phyloP scores from a whole-genome alignment of 73 alveolate species.

The Stentor roeselii region DNA sequence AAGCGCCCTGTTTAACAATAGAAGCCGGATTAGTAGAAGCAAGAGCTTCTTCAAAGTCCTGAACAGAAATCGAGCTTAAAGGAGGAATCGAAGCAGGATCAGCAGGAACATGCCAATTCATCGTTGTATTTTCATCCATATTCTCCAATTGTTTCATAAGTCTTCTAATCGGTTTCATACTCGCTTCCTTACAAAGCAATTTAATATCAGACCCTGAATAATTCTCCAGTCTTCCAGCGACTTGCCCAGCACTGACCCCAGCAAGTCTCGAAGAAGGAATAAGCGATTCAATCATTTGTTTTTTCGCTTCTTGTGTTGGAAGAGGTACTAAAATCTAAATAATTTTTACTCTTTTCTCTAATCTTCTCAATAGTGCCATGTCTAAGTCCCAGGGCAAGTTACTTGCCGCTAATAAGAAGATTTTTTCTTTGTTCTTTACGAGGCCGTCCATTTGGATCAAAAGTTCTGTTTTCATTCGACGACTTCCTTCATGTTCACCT shows the following conservation, averaged over 20 bases:
- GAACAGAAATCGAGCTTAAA: conserved; percentile 85
- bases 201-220: conserved; percentile 96
- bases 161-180: conserved; percentile 90
- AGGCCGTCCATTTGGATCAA: conserved; percentile 96
- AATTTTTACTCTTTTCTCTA: conserved; percentile 80
- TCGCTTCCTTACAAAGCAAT: conserved; percentile 97
- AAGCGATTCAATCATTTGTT: conserved; percentile 65
- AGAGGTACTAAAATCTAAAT: conserved; percentile 21
- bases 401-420: conserved; percentile 97
- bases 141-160: conserved; percentile 56
- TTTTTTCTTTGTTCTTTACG: conserved; percentile 87
- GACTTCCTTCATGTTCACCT: conserved; percentile 97
- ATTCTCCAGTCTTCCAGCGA: conserved; percentile 77
- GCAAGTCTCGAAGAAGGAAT: conserved; percentile 68
- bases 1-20: conserved; percentile 64
- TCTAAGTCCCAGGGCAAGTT: conserved; percentile 99
- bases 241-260: conserved; percentile 66
- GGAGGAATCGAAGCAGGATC: conserved; percentile 59
- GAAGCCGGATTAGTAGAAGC: conserved; percentile 89
- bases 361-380: conserved; percentile 96
- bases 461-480: conserved; percentile 99
- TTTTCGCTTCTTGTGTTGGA: conserved; percentile 86
- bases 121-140: conserved; percentile 33
- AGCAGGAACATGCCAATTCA: conserved; percentile 68
- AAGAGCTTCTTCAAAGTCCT: conserved; percentile 83